Conservation (phyloP, 495 filamentous ascomycete species). For the Aspergillus sclerotiicarbonarius region DNA sequence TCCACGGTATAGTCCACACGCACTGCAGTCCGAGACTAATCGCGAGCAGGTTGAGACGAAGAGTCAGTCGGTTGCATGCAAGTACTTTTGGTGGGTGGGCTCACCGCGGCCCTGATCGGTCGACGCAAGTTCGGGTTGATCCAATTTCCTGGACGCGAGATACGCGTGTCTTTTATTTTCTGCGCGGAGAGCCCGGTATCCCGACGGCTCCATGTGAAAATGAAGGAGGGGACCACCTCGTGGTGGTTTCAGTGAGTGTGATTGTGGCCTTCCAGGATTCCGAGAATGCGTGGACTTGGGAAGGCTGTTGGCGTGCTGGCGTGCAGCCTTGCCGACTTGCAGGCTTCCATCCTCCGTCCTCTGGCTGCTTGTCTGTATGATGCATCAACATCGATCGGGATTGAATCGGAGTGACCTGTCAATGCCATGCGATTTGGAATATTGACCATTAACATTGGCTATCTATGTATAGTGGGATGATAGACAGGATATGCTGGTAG, state of each 20-base stretch:
- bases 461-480: not conserved
- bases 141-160: not conserved
- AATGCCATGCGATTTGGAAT: constrained; percentile 7
- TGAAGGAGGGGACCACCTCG: not conserved
- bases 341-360: no score
- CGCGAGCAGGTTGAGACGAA: not conserved
- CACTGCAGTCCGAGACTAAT: not conserved
- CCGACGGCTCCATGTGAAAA: not conserved
- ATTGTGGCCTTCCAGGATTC: no score
- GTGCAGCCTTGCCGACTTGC: no score
- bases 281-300: no score
- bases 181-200: not conserved
- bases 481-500: not conserved
- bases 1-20: not conserved
- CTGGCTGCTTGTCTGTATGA: not conserved
- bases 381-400: not conserved
- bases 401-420: not conserved
- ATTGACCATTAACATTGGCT: not conserved
- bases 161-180: not conserved
- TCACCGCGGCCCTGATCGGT: not conserved
- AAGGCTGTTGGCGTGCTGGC: no score
- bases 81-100: not conserved
- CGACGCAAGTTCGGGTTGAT: not conserved
- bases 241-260: not conserved
- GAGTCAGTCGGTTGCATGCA: not conserved